Evolutionary conservation across 805 yeast genomes (phyloP).

Genomic region (Kodamaea fukazawae): DNA sequence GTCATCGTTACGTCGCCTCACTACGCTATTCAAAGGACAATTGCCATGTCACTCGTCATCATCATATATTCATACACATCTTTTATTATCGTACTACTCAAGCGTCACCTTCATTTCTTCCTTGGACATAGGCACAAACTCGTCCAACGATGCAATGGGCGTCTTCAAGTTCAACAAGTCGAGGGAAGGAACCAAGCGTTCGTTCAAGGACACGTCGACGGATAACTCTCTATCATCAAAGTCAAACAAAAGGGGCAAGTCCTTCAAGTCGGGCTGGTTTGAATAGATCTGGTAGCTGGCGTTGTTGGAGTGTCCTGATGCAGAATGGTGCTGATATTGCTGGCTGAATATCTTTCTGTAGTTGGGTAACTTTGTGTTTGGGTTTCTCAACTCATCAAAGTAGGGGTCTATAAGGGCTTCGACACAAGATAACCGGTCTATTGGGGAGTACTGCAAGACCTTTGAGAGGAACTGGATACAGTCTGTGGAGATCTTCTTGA

Average conservation of each 20-base stretch:
- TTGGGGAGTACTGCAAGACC: constrained; percentile 68
- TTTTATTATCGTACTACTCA: constrained; percentile 19
- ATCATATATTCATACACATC: constrained; percentile 2
- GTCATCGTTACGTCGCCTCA: too few relatives aligned
- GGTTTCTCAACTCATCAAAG: constrained; percentile 52
- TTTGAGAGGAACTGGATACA: constrained; percentile 54
- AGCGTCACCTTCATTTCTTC: constrained; percentile 33
- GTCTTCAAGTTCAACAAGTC: constrained; percentile 24
- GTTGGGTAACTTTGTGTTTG: constrained; percentile 39
- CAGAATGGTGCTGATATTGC: constrained; percentile 25
- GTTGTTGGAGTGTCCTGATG: constrained; percentile 30
- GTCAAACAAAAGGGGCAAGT: constrained; percentile 51
- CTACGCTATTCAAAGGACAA: too few relatives aligned
- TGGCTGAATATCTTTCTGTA: constrained; percentile 41
- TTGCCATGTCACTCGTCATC: background rate
- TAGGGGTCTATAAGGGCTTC: constrained; percentile 51
- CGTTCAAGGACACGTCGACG: constrained; percentile 39
- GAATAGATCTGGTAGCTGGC: constrained; percentile 42
- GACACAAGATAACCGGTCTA: constrained; percentile 57
- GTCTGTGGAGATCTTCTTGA: constrained; percentile 54
- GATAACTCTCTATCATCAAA: constrained; percentile 52
- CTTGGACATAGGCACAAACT: constrained; percentile 39
- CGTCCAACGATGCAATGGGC: constrained; percentile 20
- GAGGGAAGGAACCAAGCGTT: constrained; percentile 41
- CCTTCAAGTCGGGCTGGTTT: constrained; percentile 38